phyloP scores from a whole-genome alignment of 2,329 filamentous ascomycete species.

The Hypoxylon sp. region DNA sequence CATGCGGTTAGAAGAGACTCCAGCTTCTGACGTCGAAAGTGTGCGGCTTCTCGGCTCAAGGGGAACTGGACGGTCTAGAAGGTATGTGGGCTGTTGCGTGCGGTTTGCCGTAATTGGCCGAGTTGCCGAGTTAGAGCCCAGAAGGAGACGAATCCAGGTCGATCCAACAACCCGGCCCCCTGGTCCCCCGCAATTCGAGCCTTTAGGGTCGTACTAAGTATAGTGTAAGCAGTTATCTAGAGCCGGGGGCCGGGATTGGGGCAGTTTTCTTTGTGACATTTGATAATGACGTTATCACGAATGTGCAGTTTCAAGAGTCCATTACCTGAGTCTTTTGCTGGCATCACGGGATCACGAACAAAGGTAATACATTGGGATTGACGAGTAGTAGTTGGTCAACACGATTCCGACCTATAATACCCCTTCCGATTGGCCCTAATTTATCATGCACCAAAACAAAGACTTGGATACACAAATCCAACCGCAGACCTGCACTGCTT shows the following conservation, averaged over 20 bases:
- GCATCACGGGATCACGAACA: background rate
- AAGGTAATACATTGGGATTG: background rate
- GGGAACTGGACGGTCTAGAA: constrained; percentile 51
- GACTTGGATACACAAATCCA: background rate
- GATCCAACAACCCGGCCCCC: constrained; percentile 30
- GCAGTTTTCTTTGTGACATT: constrained; percentile 40
- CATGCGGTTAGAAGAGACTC: constrained; percentile 21
- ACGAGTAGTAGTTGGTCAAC: background rate
- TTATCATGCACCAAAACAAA: background rate
- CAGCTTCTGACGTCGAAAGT: constrained; percentile 44
- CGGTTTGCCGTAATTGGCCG: constrained; percentile 62
- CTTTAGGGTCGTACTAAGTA: constrained; percentile 13
- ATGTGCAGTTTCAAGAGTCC: background rate
- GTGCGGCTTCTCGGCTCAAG: constrained; percentile 57
- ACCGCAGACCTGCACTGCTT: constrained; percentile 1
- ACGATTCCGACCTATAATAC: background rate
- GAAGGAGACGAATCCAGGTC: constrained; percentile 25
- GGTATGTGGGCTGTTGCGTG: constrained; percentile 31
- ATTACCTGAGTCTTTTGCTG: background rate
- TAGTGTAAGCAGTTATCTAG: constrained; percentile 4
- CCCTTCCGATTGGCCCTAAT: background rate
- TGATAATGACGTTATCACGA: constrained; percentile 45
- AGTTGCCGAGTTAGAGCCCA: constrained; percentile 58
- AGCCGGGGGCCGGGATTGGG: constrained; percentile 25
- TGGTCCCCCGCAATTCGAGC: constrained; percentile 42